Base-by-base conservation (phyloP, 352 stramenopile species). In the Halophytophthora polymorphica region DNA sequence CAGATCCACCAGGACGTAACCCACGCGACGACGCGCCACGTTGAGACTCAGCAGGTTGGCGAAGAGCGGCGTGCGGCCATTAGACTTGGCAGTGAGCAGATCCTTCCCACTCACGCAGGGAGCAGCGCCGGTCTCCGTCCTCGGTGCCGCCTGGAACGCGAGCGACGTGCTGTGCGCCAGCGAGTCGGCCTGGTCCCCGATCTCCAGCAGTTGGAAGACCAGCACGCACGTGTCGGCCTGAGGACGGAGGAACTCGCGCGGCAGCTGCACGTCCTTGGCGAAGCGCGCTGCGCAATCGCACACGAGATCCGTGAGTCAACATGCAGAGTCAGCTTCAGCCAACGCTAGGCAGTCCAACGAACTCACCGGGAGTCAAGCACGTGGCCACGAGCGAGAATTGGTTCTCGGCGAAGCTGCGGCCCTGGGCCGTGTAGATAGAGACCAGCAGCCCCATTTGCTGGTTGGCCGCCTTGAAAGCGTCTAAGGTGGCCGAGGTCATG, bases 401-500 rank as follows among this genome's bases (percentile, higher is more conserved):
- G 39, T 87, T 92, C n/a, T 74, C 67, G 7, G 64, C 55, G 28
- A 89, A 89, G 29, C 36, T 50, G 22, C 61, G 62, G 15, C 69
- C 70, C 10, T 68, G 21, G 3, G 76, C 74, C 37, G 57, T 70
- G 51, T 80, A 86, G 21, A 85, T 41, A 12, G 81, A 77, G 29
- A 90, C 56, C 33, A 77, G 47, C 39, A 92, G 50, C 4, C 78
- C 81, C 28, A 76, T 57, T 25, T 61, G 74, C 33, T 76, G 64
- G 36, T 77, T 80, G 31, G 82, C 68, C 45, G 61, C 67, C 53
- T 83, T 77, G 34, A 90, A 86, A 11, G 63, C 41, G 22, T 86
- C 73, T 50, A 85, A 73, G 7, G 73, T 82, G 49, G 90, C 72
- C 2, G 78, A 45, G 15, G 67, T 85, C 72, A 90, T 87, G 37